phyloP scores from a whole-genome alignment of 306 rosid species.

The Crotalaria pallida region DNA sequence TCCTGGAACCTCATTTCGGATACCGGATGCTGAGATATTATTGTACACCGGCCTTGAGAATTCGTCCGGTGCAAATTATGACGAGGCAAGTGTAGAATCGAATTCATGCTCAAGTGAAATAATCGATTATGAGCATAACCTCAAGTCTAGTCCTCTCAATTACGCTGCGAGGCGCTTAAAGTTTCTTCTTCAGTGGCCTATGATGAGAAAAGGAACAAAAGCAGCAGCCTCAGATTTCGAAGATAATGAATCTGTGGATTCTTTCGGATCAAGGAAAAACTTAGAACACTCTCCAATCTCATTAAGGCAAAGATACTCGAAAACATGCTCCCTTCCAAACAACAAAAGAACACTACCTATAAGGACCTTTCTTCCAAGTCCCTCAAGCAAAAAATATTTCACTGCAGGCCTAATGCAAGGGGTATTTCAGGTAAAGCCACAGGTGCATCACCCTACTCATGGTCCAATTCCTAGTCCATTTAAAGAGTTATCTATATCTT shows the following conservation, averaged over 20 bases:
- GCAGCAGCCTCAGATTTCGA: slow-evolving; percentile 18
- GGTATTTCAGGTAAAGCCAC: slow-evolving; percentile 67
- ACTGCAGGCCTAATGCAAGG: slow-evolving; percentile 81
- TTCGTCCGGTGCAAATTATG: slow-evolving; percentile 38
- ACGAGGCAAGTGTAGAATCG: slow-evolving; percentile 42
- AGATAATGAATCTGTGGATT: slow-evolving; percentile 42
- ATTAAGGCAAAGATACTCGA: slow-evolving; percentile 65
- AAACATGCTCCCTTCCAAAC: slow-evolving; percentile 52
- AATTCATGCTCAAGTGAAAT: slow-evolving; percentile 43
- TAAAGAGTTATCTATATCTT: slow-evolving; percentile 30
- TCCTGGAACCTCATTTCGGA: slow-evolving; percentile 88
- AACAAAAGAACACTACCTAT: slow-evolving; percentile 46
- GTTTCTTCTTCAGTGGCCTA: slow-evolving; percentile 58
- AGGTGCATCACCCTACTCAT: slow-evolving; percentile 21
- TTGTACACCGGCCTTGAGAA: slow-evolving; percentile 62
- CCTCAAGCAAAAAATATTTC: slow-evolving; percentile 49
- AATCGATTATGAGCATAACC: slow-evolving; percentile 30
- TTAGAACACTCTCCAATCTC: slow-evolving; percentile 43
- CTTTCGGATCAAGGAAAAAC: slow-evolving; percentile 26
- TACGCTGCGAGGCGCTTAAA: slow-evolving; percentile 47
- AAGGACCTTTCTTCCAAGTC: slow-evolving; percentile 55
- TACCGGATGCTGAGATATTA: slow-evolving; percentile 83
- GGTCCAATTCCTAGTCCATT: slow-evolving; percentile 27
- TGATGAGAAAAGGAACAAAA: slow-evolving; percentile 42
- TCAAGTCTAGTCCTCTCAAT: slow-evolving; percentile 41